phyloP scores from a whole-genome alignment of 345 rosid species.

The Eucalyptus guilfoylei region DNA sequence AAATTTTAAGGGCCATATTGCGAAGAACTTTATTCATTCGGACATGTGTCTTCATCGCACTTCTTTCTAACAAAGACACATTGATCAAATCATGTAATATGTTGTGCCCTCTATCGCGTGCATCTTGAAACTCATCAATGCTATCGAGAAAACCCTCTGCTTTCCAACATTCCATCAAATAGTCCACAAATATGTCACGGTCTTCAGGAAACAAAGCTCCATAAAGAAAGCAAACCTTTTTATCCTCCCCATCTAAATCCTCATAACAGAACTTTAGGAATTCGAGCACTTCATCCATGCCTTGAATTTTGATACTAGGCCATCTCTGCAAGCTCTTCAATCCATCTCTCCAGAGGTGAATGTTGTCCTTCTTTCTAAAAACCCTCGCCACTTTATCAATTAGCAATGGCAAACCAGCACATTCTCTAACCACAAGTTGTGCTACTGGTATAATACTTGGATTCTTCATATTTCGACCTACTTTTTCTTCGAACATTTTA shows the following conservation, averaged over 20 bases:
- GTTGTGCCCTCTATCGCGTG: background rate
- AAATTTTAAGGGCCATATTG: slow-evolving; percentile 8
- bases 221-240: slow-evolving; percentile 11
- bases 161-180: slow-evolving; percentile 13
- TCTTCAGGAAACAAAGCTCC: slow-evolving; percentile 5
- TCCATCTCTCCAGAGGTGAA: background rate
- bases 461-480: background rate
- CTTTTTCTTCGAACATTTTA: slow-evolving; percentile 11
- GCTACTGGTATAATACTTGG: background rate
- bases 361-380: no score
- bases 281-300: slow-evolving; percentile 9
- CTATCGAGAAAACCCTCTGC: slow-evolving; percentile 1
- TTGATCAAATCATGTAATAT: slow-evolving; percentile 1
- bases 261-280: slow-evolving; percentile 4
- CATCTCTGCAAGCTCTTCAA: background rate
- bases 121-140: background rate
- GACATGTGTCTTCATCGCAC: background rate
- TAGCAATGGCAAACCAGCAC: slow-evolving; percentile 9
- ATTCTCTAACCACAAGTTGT: background rate
- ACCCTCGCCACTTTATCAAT: slow-evolving; percentile 1
- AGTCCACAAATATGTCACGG: background rate
- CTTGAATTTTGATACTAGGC: background rate
- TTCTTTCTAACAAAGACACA: slow-evolving; percentile 1
- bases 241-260: background rate
- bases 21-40: slow-evolving; percentile 2